Base-by-base conservation (phyloP, 805 yeast species). In the Candida vaughaniae region DNA sequence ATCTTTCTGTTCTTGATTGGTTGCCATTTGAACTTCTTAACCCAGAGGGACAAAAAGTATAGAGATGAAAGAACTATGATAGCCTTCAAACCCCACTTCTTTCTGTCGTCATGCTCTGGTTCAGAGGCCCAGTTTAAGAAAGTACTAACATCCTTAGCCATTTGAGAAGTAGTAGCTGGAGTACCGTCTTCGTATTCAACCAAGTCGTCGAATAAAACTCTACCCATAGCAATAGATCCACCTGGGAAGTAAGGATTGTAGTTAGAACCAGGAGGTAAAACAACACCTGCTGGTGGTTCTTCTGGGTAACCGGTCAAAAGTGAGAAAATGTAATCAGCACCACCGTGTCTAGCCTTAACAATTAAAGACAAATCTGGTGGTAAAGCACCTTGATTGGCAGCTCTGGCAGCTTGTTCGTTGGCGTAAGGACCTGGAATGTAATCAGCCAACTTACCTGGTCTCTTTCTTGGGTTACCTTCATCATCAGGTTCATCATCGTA, bases 171-270 rank as follows among this genome's bases (percentile, higher is more conserved):
- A 37, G 98, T 82, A 37, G 99, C 98, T 42, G 95, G 96, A 42
- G 99, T 93, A 61, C 99, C 99, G 65, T 93, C 99, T 66, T 93
- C 99, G 71, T 82, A 93, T 75, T 93, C 99, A 48, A 93, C 99
- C 60, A 93, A 77, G 50, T 87, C 99, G 63, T 93, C 99, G 55
- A 90, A 93, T 66, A 93, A 77, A 42, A 91, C 98, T 75, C 99
- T 86, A 62, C 87, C 98, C 99, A 93, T 93, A 54, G 96, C 99
- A 74, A 93, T 91, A 29, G 97, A 78, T 51, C 99, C 98, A 72
- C 98, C 98, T 65, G 99, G 98, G 96, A 93, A 93, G 78, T 93
- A 93, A 60, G 99, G 99, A 79, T 93, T 93, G 74, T 93, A 93
- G 82, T 93, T 93, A 46, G 95, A 68, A 48, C 99, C 99, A 46